Base-by-base conservation (phyloP, 1,284 basidiomycete species). In the Acaromyces ingoldii region DNA sequence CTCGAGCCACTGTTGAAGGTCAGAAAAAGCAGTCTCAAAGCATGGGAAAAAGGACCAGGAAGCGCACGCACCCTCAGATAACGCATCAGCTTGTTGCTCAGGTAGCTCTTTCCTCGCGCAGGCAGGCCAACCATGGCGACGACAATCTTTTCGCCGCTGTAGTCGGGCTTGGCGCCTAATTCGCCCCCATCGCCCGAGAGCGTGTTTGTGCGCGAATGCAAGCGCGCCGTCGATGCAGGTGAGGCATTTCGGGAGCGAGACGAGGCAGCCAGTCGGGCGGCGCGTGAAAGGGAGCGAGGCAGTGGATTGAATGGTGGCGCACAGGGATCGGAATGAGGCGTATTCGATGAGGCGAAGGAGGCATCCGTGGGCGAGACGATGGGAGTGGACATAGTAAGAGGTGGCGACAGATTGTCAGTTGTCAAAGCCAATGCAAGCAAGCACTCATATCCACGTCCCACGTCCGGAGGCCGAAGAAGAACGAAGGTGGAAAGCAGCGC, bases 121-220 rank as follows among this genome's bases (percentile, higher is more conserved):
- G 72, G 72, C 33, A 75, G 62, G 24, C 72, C 72, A 17, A 91
- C 93, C 90, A 97, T 97, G 3, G 93, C 93, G 4, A 98, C 84
- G 6, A 99, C 91, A 65, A 99, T 96, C 82, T 98, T 98, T 42
- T 89, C 89, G 70, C 96, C 91, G 3, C 90, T 93, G 68, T 97
- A 97, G 74, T 98, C 95, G 3, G 95, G 93, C 77, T 93, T 95
- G 49, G 88, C 87, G 37, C 93, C 91, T 88, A 58, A 22, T 45
- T 45, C 42, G 13, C 42, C 42, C 19, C 6, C 55, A 22, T 63
- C 63, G 31, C 69, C 69, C 7, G n/a, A n/a, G n/a, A n/a, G n/a
- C n/a, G n/a, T n/a, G n/a, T n/a, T n/a, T n/a, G n/a, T n/a, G n/a
- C n/a, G n/a, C n/a, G n/a, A n/a, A n/a, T n/a, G n/a, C n/a, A n/a